Base-by-base conservation (phyloP, 2,329 filamentous ascomycete genomes). In the Phialophora chinensis region DNA sequence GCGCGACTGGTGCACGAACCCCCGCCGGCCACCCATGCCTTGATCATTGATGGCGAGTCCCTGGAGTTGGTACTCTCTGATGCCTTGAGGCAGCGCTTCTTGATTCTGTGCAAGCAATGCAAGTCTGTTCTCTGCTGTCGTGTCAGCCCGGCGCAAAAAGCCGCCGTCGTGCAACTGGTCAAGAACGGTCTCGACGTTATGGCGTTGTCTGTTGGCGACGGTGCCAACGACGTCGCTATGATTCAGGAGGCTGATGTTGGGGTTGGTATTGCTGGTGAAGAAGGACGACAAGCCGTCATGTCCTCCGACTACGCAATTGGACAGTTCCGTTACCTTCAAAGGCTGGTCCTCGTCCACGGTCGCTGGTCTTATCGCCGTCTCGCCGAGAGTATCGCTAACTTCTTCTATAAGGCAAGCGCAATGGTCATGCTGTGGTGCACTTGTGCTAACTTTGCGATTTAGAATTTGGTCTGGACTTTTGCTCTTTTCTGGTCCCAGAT, bases 401-500 rank as follows among this genome's bases (percentile, higher is more conserved):
- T 99, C 85, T 99, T 99, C 84, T 99, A 98, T 87, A 99, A 99
- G 82, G 87, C 88, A 77, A 75, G 81, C 70, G 11, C 27, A 3
- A 62, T 49, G 29, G 14, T 35, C 60, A 8, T 44, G 12, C 23
- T 54, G 27, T 33, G 55, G 52, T 20, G 10, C 8, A 25, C 20
- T 20, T n/a, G 11, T 53, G 23, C 52, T 65, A 72, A 71, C 76
- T 79, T 79, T 17, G 66, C 78, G 68, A 3, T 55, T 23, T 72
- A 89, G 90, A 99, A 98, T 82, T 91, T 99, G 79, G 90, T 98
- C 60, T 99, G 95, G 95, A 95, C 92, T 0, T 94, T 97, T 76
- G 87, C 90, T 52, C 91, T 99, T 66, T 97, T 98, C 85, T 98
- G 94, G 94, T 99, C 91, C 79, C 93, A 96, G 77, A 92, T 97